Evolutionary conservation across 306 rosid species (phyloP), one percentile per base, ranked within the genome.

Genomic region (Calophaca sinica): DNA sequence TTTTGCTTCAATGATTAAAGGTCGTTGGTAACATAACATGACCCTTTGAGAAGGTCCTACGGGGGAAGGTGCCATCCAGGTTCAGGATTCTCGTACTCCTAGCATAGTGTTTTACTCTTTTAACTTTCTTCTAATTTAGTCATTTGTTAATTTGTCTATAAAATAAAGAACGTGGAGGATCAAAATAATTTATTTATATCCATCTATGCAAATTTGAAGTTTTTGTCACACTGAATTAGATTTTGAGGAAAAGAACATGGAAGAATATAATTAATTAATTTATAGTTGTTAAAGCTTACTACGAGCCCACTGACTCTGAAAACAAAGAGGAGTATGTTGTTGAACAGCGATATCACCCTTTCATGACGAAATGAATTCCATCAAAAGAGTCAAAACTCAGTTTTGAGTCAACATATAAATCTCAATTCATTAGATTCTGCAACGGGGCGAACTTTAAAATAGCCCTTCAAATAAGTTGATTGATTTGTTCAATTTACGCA

Each of bases 1-100:
- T 38, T 61, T 68, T 41, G 80, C 15, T 50, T 67, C 59, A 57
- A 80, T 80, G 26, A 80, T 72, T 79, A 52, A 64, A 33, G 69
- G 44, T 54, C 26, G 31, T 31, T 14, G 33, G 59, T 31, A 54
- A 46, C 66, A 39, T 31, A 54, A 46, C 66, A 39, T 50, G 55
- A 6, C 62, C 64, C 58, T 32, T 72, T 35, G 35, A 72, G 20
- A 41, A 64, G 77, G 67, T 71, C 73, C 71, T 53, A 62, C 28
- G 11, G 10, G 50, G 78, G 59, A 72, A 64, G 68, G 74, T 63
- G 52, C 6, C 32, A 72, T 54, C 68, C 64, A 62, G 39, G 52
- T 72, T 78, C 38, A 70, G 78, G 60, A 62, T 71, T 70, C 55
- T 60, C 64, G 5, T 26, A n/a, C 55, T 60, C 64, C 8, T 26